phyloP scores from a whole-genome alignment of 768 basidiomycete species.

The Psilocybe tampanensis region DNA sequence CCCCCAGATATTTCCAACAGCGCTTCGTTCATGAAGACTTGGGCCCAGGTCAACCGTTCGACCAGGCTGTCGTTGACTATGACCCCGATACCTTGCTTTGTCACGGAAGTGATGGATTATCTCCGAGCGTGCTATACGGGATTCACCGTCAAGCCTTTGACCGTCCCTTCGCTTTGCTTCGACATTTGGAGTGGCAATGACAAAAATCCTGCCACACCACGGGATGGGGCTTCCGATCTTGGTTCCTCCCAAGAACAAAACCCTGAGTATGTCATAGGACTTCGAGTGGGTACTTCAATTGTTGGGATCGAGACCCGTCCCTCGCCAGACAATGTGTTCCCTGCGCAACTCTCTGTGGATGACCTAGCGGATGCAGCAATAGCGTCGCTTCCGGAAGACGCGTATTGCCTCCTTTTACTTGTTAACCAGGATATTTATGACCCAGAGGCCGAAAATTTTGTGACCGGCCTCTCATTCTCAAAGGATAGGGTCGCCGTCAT shows the following conservation, averaged over 20 bases:
- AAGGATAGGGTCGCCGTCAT: slow-evolving; percentile 40
- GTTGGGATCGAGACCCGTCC: slow-evolving; percentile 34
- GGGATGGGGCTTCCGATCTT: too few species aligned
- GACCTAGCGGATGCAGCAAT: slow-evolving; percentile 39
- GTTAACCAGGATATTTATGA: slow-evolving; percentile 39
- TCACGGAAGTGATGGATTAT: slow-evolving; percentile 29
- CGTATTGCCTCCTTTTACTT: slow-evolving; percentile 35
- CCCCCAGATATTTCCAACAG: slow-evolving; percentile 28
- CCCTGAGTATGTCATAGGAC: slow-evolving; percentile 30
- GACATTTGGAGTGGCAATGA: slow-evolving; percentile 29
- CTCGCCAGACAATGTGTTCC: slow-evolving; percentile 26
- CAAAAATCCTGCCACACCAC: too few species aligned
- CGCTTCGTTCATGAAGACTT: slow-evolving; percentile 24
- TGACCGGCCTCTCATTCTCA: slow-evolving; percentile 40
- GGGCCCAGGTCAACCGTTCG: slow-evolving; percentile 21
- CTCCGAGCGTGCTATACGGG: slow-evolving; percentile 36
- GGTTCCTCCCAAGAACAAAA: slow-evolving; percentile 5
- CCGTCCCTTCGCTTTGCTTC: slow-evolving; percentile 21
- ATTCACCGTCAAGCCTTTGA: slow-evolving; percentile 27
- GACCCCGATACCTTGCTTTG: slow-evolving; percentile 16
- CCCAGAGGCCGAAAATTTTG: slow-evolving; percentile 35
- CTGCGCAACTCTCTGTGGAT: slow-evolving; percentile 35
- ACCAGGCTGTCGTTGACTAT: neutral
- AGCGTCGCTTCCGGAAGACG: slow-evolving; percentile 32
- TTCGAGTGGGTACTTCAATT: slow-evolving; percentile 30